Evolutionary conservation across 371 early-diverging fungal species (phyloP).

Genomic region (Mortierella sp.): DNA sequence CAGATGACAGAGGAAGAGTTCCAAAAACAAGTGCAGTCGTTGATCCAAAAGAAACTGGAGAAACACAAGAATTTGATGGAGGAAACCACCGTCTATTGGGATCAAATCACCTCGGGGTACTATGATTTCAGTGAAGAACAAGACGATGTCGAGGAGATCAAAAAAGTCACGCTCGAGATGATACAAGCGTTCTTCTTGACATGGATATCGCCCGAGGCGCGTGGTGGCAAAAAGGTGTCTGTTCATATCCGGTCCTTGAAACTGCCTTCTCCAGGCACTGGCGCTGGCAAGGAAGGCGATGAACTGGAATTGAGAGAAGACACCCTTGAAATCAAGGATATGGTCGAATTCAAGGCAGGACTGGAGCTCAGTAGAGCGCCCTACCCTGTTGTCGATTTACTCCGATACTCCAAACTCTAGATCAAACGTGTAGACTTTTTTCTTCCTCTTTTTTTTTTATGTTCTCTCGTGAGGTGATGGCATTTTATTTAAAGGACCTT

Average conservation of each 20-base stretch:
- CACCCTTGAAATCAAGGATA: slow-evolving; percentile 57
- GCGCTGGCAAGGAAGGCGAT: slow-evolving; percentile 12
- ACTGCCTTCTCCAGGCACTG: slow-evolving; percentile 14
- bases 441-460: too few species aligned
- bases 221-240: slow-evolving; percentile 64
- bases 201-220: slow-evolving; percentile 65
- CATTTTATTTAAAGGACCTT: too few species aligned
- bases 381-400: slow-evolving; percentile 56
- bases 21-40: slow-evolving; percentile 73
- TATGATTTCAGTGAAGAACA: slow-evolving; percentile 79
- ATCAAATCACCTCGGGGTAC: slow-evolving; percentile 75
- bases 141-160: slow-evolving; percentile 55
- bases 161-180: slow-evolving; percentile 57
- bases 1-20: slow-evolving; percentile 75
- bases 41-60: slow-evolving; percentile 78
- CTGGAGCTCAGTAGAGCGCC: slow-evolving; percentile 66
- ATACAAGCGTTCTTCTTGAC: slow-evolving; percentile 57
- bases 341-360: slow-evolving; percentile 64
- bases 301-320: slow-evolving; percentile 43
- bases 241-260: slow-evolving; percentile 76
- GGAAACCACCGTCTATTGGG: slow-evolving; percentile 80
- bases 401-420: slow-evolving; percentile 21
- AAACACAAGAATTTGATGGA: slow-evolving; percentile 85
- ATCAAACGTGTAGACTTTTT: background rate
- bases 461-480: too few species aligned